Percentiles rank a stretch among this genome's conserved stretches.
Conservation (phyloP, 495 filamentous ascomycete genomes). For the Xylona heveae region DNA sequence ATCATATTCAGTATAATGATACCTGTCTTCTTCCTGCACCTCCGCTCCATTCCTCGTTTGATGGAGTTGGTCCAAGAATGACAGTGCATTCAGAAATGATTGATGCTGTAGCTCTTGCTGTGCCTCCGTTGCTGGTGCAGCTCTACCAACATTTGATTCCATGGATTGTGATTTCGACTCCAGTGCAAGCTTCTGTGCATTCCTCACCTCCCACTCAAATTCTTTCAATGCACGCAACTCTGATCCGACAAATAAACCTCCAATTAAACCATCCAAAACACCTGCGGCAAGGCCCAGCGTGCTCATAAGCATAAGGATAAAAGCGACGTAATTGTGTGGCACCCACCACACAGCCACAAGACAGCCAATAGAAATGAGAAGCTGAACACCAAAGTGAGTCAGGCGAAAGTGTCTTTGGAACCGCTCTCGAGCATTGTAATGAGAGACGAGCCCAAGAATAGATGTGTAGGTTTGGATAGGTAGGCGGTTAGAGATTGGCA, state of each 20-base stretch:
- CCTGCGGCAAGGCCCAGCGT: constrained; percentile 57
- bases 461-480: constrained; percentile 42
- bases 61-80: too few relatives aligned
- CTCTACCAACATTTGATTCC: too few relatives aligned
- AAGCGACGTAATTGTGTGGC: constrained; percentile 50
- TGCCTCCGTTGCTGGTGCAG: too few relatives aligned
- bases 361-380: constrained; percentile 45
- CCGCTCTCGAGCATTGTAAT: constrained; percentile 44
- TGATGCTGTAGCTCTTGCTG: too few relatives aligned
- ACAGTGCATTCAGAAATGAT: too few relatives aligned
- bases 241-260: constrained; percentile 61
- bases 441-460: constrained; percentile 43
- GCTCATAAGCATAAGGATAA: constrained; percentile 59
- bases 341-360: constrained; percentile 73
- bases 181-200: too few relatives aligned
- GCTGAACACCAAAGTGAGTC: constrained; percentile 44
- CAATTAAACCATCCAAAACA: constrained; percentile 64
- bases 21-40: too few relatives aligned
- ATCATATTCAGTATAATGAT: too few relatives aligned
- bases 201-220: constrained; percentile 84
- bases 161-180: too few relatives aligned
- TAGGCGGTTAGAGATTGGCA: constrained; percentile 8
- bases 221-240: constrained; percentile 75
- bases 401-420: constrained; percentile 48
- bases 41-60: too few relatives aligned